These are phyloP conservation scores for Talaromyces sp. DNA, from an alignment of 2,329 filamentous ascomycete genomes.

Conservation along the genomic window DNA sequence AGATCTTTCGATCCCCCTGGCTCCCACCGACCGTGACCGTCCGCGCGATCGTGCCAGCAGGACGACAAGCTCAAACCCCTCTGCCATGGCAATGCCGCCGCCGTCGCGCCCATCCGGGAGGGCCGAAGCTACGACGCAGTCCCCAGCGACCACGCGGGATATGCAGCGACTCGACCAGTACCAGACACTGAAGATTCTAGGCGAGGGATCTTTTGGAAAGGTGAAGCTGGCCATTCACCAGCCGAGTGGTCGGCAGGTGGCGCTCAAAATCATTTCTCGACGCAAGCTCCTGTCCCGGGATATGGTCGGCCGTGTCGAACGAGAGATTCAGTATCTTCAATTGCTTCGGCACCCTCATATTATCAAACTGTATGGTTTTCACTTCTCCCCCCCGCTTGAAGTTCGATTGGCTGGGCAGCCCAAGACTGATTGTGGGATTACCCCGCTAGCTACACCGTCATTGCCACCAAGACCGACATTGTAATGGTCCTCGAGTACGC, in stretches of 20 bases:
- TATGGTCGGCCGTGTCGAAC: conserved; percentile 96
- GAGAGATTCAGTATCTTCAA: conserved; percentile 97
- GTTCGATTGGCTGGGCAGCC: not conserved
- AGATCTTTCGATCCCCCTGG: conserved; percentile 76
- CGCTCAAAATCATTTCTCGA: conserved; percentile 94
- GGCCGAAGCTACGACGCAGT: conserved; percentile 39
- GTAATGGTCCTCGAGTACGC: conserved; percentile 99
- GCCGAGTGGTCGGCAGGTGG: conserved; percentile 90
- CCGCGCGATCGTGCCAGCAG: conserved; percentile 30
- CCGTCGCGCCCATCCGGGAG: conserved; percentile 37
- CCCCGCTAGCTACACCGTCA: conserved; percentile 78
- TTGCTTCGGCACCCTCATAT: conserved; percentile 95
- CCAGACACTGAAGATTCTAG: conserved; percentile 83
- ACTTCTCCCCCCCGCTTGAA: not conserved
- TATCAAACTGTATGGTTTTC: conserved; percentile 81
- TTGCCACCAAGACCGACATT: conserved; percentile 91
- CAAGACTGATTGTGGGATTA: conserved; percentile 19
- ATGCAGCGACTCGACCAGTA: conserved; percentile 91
- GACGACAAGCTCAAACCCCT: conserved; percentile 29
- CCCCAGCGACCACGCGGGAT: conserved; percentile 55
- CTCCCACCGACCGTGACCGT: conserved; percentile 34
- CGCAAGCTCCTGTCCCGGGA: conserved; percentile 96
- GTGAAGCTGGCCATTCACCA: conserved; percentile 95
- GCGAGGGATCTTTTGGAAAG: conserved; percentile 97
- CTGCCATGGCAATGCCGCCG: conserved; percentile 44